phyloP scores from a whole-genome alignment of 768 basidiomycete genomes.

The Hebeloma cylindrosporum region DNA sequence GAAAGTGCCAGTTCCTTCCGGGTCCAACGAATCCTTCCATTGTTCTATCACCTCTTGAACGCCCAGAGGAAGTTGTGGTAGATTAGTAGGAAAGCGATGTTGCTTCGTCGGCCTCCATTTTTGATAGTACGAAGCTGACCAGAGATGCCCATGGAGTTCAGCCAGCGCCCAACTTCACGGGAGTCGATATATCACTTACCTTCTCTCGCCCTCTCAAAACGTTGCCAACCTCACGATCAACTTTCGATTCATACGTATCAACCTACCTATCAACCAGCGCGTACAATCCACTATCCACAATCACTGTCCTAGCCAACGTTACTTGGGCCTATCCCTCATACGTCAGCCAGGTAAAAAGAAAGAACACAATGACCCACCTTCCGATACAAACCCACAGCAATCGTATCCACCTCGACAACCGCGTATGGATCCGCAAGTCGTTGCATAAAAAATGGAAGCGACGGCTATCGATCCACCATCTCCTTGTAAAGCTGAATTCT shows the following conservation, averaged over 20 bases:
- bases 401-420: conserved; percentile 7
- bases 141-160: background rate
- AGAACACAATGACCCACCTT: conserved; percentile 9
- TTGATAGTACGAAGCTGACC: conserved; percentile 16
- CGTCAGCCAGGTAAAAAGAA: background rate
- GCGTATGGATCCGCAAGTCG: conserved; percentile 12
- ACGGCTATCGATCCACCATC: conserved; percentile 20
- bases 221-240: background rate
- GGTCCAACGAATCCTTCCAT: conserved; percentile 21
- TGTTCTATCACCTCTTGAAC: conserved; percentile 18
- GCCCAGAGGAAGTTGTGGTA: conserved; percentile 22
- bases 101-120: conserved; percentile 23
- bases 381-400: conserved; percentile 18
- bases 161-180: background rate
- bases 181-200: background rate
- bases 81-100: conserved; percentile 23
- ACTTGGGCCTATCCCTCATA: conserved; percentile 14
- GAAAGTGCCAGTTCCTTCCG: conserved; percentile 14
- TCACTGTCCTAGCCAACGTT: conserved; percentile 12
- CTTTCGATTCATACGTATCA: background rate
- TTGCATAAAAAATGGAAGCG: conserved; percentile 17
- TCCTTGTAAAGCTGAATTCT: conserved; percentile 19
- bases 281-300: conserved; percentile 1
- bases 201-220: conserved; percentile 1
- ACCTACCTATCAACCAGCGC: background rate